A percentile compares a stretch with the other conserved stretches of the same genome.
Conservation (phyloP, 2,329 filamentous ascomycete species). For the Apiospora aurea region DNA sequence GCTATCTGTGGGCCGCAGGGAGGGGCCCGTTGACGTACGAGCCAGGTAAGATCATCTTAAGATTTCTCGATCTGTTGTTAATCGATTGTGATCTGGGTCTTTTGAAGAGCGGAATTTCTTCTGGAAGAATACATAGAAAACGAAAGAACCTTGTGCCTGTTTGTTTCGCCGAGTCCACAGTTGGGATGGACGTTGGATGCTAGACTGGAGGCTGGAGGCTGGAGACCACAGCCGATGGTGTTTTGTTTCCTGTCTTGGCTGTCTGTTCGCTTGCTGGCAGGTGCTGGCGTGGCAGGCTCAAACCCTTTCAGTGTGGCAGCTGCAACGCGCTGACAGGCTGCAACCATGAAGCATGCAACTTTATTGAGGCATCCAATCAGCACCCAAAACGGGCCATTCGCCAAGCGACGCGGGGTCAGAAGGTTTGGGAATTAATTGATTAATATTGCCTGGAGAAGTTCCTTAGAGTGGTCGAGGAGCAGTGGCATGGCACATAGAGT, state of each 20-base stretch:
- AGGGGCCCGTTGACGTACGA: slow-evolving; percentile 10
- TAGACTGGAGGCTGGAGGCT: too few species aligned
- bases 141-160: too few species aligned
- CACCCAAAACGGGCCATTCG: too few species aligned
- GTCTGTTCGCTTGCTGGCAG: not conserved
- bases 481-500: not conserved
- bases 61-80: slow-evolving; percentile 7
- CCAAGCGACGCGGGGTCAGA: not conserved
- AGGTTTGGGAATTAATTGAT: not conserved
- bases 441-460: not conserved
- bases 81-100: not conserved
- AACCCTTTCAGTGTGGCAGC: not conserved
- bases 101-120: not conserved
- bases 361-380: not conserved
- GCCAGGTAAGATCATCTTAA: slow-evolving; percentile 13
- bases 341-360: not conserved
- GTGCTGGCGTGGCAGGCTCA: not conserved
- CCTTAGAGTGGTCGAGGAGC: not conserved
- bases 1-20: not conserved
- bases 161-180: not conserved
- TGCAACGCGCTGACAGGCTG: not conserved
- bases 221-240: not conserved
- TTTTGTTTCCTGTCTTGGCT: not conserved
- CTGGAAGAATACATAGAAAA: not conserved
- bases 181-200: too few species aligned